Conservation (phyloP, 129 eudicot genomes). For the Saposhnikovia divaricata region DNA sequence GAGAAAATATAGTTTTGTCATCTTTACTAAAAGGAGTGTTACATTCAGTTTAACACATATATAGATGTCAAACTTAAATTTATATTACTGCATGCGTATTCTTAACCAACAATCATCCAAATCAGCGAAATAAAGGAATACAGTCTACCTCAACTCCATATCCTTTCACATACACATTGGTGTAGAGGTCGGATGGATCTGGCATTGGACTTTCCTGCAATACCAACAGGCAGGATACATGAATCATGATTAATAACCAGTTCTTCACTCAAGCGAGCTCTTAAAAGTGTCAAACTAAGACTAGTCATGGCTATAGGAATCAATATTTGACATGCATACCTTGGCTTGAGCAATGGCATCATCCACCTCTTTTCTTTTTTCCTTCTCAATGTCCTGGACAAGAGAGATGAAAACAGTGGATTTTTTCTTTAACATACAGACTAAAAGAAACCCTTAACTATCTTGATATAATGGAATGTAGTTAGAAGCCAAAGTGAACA, state of each 20-base stretch:
- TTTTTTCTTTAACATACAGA: not conserved
- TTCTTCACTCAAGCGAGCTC: not conserved
- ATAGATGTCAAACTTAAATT: not conserved
- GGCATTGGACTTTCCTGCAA: conserved; percentile 90
- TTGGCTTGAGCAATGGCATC: conserved; percentile 95
- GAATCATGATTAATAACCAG: not conserved
- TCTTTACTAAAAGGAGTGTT: not conserved
- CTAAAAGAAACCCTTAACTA: not conserved
- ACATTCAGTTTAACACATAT: not conserved
- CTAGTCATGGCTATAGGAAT: not conserved
- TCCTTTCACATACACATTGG: conserved; percentile 82
- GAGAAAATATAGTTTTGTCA: not conserved
- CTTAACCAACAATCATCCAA: not conserved
- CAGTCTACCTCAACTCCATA: conserved; percentile 68
- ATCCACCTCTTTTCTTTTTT: conserved; percentile 81
- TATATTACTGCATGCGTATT: not conserved
- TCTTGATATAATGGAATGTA: not conserved
- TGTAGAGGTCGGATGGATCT: conserved; percentile 73
- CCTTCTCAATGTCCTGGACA: conserved; percentile 82
- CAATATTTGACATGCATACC: conserved; percentile 30
- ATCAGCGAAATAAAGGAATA: not conserved
- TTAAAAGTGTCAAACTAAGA: not conserved
- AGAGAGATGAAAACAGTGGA: not conserved
- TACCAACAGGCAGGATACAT: not conserved
- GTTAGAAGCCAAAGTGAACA: not conserved